Percentiles rank a stretch among this genome's conserved stretches.
These are phyloP conservation scores for Cudoniella acicularis DNA, from an alignment of 495 filamentous ascomycete species.

Conservation along the genomic window DNA sequence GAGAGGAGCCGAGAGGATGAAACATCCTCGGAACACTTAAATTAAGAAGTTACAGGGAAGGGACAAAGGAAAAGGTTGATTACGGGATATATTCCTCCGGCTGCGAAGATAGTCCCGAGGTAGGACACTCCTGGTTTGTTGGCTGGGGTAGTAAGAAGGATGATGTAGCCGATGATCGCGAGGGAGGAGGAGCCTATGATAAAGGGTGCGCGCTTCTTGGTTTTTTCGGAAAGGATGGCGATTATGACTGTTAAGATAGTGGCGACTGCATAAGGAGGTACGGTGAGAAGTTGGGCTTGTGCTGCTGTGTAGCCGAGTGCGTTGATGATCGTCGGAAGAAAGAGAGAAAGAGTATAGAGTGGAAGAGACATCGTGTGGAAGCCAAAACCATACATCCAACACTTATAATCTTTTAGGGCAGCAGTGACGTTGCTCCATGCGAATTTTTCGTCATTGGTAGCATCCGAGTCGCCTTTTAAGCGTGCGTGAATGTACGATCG, in stretches of 20 bases:
- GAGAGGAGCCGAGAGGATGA: no score
- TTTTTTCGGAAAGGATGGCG: constrained; percentile 38
- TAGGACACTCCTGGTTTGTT: constrained; percentile 45
- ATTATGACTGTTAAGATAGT: constrained; percentile 41
- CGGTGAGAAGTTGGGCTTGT: constrained; percentile 65
- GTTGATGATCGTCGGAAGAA: constrained; percentile 67
- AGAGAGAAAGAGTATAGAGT: constrained; percentile 75
- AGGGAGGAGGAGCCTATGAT: constrained; percentile 46
- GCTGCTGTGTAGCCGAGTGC: constrained; percentile 65
- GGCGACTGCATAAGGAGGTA: constrained; percentile 61
- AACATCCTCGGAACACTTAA: no score
- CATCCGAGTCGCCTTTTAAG: constrained; percentile 28
- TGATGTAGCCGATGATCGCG: constrained; percentile 45
- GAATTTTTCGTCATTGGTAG: constrained; percentile 59
- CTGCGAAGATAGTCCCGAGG: constrained; percentile 18
- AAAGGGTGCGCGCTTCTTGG: constrained; percentile 37
- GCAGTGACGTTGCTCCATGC: constrained; percentile 58
- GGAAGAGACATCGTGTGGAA: constrained; percentile 75
- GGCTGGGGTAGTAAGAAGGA: constrained; percentile 46
- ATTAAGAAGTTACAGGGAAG: no score
- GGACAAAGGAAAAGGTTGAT: no score
- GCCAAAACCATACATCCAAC: constrained; percentile 68
- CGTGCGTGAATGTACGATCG: constrained; percentile 33
- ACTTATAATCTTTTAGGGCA: constrained; percentile 68
- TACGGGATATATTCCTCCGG: constrained; percentile 21